Conservation (phyloP, 192 early-diverging fungal genomes). For the Mortierella claussenii region DNA sequence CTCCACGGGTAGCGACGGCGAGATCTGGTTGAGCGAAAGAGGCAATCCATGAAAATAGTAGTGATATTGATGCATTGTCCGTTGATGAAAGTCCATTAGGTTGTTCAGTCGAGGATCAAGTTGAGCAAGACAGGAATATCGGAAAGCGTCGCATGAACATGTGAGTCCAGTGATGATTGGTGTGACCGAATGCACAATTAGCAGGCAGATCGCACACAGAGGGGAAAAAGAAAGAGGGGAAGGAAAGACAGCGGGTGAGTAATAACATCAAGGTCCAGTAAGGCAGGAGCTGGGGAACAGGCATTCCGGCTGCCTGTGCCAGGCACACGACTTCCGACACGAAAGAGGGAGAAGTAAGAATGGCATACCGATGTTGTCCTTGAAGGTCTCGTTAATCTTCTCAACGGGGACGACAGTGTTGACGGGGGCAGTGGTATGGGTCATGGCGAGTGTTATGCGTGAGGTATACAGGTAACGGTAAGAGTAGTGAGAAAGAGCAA, state of each 20-base stretch:
- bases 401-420: conserved; percentile 34
- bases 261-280: neutral
- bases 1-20: conserved; percentile 76
- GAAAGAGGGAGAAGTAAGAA: conserved; percentile 2
- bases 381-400: conserved; percentile 45
- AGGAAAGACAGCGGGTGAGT: neutral
- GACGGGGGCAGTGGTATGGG: conserved; percentile 4
- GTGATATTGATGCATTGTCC: neutral
- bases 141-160: too few relatives aligned
- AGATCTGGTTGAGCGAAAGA: conserved; percentile 72
- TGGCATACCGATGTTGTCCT: conserved; percentile 43
- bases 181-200: neutral
- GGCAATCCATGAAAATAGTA: neutral
- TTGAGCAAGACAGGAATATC: too few relatives aligned
- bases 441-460: conserved; percentile 1
- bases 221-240: neutral
- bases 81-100: neutral
- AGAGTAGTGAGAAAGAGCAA: neutral
- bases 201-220: neutral
- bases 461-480: neutral
- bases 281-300: neutral
- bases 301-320: neutral
- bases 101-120: too few relatives aligned
- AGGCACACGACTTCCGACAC: too few relatives aligned
- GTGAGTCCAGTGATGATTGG: neutral